Percentiles rank a stretch among this genome's conserved stretches.
These are phyloP conservation scores for Chlamydomonas reinhardtii DNA, from an alignment of 163 green algal species.

Conservation along the genomic window DNA sequence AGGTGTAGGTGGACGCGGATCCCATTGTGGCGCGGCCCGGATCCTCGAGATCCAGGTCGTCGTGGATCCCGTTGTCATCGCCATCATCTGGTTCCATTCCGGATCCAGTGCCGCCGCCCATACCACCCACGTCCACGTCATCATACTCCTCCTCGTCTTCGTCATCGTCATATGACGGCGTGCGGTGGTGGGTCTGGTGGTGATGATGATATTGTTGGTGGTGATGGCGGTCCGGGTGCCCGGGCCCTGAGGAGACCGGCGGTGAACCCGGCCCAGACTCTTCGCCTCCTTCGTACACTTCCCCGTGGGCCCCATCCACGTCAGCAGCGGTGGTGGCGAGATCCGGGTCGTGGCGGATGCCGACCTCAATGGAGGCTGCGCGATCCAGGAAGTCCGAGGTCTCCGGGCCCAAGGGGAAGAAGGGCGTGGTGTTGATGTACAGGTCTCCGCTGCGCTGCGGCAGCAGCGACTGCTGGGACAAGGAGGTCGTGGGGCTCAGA, in stretches of 20 bases:
- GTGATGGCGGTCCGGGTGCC: not conserved
- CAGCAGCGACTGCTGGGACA: not conserved
- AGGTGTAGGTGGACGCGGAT: not conserved
- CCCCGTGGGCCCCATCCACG: not conserved
- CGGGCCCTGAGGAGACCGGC: too few relatives aligned
- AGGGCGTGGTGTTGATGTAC: constrained; percentile 37
- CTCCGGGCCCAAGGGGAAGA: constrained; percentile 44
- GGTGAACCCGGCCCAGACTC: not conserved
- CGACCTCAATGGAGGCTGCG: constrained; percentile 12
- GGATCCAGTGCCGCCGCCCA: not conserved
- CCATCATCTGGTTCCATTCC: not conserved
- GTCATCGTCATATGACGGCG: not conserved
- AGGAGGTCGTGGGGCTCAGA: not conserved
- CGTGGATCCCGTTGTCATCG: not conserved
- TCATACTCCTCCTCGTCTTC: not conserved
- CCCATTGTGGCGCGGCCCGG: not conserved
- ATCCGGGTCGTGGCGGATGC: not conserved
- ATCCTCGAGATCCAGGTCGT: not conserved
- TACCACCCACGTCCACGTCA: not conserved
- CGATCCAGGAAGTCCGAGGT: constrained; percentile 45
- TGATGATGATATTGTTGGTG: not conserved
- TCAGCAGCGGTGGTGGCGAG: not conserved
- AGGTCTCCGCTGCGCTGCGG: constrained; percentile 9
- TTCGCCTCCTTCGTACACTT: too few relatives aligned
- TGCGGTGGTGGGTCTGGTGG: not conserved